Base-by-base conservation (phyloP, 2,329 filamentous ascomycete genomes). In the Hymenoscyphus salicellus region DNA sequence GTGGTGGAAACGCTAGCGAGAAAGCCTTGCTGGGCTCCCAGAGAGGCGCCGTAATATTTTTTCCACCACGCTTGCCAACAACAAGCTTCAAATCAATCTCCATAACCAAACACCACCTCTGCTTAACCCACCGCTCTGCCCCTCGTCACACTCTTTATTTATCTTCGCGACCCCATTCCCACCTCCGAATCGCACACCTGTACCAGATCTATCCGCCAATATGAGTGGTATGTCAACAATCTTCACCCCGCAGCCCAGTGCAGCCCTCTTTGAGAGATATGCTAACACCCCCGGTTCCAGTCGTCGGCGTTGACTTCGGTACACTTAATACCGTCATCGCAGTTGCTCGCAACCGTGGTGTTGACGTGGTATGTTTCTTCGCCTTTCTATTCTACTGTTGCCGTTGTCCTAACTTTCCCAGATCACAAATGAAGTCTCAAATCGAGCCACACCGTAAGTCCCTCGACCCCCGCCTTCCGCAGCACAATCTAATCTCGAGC, bases 401-500 rank as follows among this genome's bases (percentile, higher is more conserved):
- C 26, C 55, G 28, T 64, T 60, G 69, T 72, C 66, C 76, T 79
- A 72, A 80, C 73, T 52, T 52, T 26, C 73, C 64, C 75, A 97
- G 93, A 96, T 99, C 78, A 90, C 92, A 83, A 99, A 99, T 85
- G 95, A 99, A 82, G 95, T 98, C 74, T 99, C 95, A 72, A 98
- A 99, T 86, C 90, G 95, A 81, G 89, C 92, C 68, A 99, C 95
- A 74, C 95, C 95, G 92, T 97, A 91, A 85, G 93, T 89, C 63
- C 43, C 30, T 38, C 63, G 2, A 59, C 57, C 55, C 28, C 58
- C 28, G 17, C 28, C 10, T 33, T 68, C 26, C 11, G 36, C 59
- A 38, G n/a, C 23, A 23, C 5, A 41, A 30, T 55, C 67, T 71
- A 60, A 73, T 64, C 56, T 55, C 65, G 38, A 66, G 60, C 64